Evolutionary conservation across 306 rosid species (phyloP).

Genomic region (Carpinus viminea): DNA sequence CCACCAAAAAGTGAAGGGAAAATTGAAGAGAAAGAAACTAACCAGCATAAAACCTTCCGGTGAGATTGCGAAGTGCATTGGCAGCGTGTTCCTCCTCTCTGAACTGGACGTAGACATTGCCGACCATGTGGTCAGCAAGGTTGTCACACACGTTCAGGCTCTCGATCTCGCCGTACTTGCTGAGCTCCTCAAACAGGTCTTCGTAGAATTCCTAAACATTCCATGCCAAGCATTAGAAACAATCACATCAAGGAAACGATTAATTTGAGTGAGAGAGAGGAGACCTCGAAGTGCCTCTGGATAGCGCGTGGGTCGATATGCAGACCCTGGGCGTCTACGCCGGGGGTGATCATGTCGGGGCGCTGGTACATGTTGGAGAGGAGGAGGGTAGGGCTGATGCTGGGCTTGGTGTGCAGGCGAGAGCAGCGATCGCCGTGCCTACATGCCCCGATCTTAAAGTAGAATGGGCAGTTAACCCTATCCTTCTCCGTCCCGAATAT

Average conservation of each 20-base stretch:
- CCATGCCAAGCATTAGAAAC: neutral
- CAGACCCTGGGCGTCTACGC: conserved; percentile 60
- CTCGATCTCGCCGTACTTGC: conserved; percentile 66
- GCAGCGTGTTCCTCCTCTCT: conserved; percentile 71
- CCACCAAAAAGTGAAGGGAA: neutral
- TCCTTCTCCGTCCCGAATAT: conserved; percentile 78
- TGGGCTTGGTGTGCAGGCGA: conserved; percentile 69
- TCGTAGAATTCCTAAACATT: conserved; percentile 60
- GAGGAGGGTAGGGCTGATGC: conserved; percentile 64
- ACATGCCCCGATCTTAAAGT: conserved; percentile 82
- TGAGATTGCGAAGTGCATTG: conserved; percentile 54
- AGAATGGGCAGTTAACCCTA: conserved; percentile 77
- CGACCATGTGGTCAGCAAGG: conserved; percentile 83
- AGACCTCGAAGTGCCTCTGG: conserved; percentile 60
- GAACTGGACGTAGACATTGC: conserved; percentile 76
- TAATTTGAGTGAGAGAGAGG: neutral
- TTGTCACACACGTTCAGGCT: conserved; percentile 73
- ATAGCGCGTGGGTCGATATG: conserved; percentile 62
- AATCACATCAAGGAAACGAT: neutral
- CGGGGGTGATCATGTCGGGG: conserved; percentile 74
- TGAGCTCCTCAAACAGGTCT: conserved; percentile 63
- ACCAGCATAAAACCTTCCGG: conserved; percentile 72
- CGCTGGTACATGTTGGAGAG: conserved; percentile 81
- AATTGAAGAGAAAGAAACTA: conserved; percentile 5
- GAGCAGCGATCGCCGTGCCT: conserved; percentile 77